Percentiles rank a stretch among this genome's conserved stretches.
Evolutionary conservation across 2,329 filamentous ascomycete species (phyloP).

Genomic region (Nemania sp.): DNA sequence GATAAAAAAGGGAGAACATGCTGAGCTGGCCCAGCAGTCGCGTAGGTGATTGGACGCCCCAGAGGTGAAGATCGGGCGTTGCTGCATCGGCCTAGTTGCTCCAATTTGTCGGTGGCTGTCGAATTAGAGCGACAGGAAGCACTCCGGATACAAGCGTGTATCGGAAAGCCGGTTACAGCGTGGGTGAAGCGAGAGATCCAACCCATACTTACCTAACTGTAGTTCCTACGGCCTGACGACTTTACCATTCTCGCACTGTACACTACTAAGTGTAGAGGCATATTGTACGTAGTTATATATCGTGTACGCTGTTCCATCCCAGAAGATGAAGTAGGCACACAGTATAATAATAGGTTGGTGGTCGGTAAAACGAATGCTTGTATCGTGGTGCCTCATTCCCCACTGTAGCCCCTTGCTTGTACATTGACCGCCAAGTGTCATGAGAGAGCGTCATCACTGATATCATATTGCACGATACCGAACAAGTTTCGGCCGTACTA

Average conservation of each 20-base stretch:
- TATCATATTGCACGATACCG: not conserved
- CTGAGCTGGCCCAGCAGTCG: conserved; percentile 24
- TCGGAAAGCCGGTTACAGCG: conserved; percentile 9
- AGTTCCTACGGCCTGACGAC: not conserved
- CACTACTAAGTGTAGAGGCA: not conserved
- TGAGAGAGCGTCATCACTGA: not conserved
- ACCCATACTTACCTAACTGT: not conserved
- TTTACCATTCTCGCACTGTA: not conserved
- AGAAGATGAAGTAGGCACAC: not conserved
- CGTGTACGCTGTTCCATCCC: not conserved
- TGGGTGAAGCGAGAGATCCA: conserved; percentile 6
- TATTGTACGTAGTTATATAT: not conserved
- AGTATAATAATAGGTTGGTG: not conserved
- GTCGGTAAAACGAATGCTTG: not conserved
- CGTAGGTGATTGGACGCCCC: conserved; percentile 27
- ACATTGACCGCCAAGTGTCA: conserved; percentile 8
- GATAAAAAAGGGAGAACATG: conserved; percentile 8
- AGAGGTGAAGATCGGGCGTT: conserved; percentile 25
- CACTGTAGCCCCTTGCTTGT: not conserved
- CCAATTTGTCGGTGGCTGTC: conserved; percentile 15
- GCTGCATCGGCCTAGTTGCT: conserved; percentile 19
- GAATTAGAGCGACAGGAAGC: conserved; percentile 17
- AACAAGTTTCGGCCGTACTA: not conserved
- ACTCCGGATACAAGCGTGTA: not conserved
- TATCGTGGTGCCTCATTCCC: not conserved